Evolutionary conservation across 768 basidiomycete species (phyloP), one percentile per base, ranked within the genome.

Genomic region (Leccinum subgranulosum): DNA sequence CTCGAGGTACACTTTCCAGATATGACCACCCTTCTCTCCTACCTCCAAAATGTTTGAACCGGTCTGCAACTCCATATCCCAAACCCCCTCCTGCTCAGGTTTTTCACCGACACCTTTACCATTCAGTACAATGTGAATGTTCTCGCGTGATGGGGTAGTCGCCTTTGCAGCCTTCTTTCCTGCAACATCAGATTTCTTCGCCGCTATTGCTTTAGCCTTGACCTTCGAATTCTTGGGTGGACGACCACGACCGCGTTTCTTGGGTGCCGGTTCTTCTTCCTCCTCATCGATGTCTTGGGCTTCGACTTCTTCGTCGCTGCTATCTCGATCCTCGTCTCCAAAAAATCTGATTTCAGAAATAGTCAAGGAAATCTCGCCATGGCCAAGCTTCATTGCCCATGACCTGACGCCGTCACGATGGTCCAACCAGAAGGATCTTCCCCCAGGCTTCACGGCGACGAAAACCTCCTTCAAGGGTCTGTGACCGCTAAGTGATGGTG

Each of bases 1-100:
- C 62, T 85, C 82, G 45, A 85, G 72, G 67, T 87, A 87, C 23
- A 88, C 76, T 70, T 86, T 89, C 88, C 88, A 90, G 25, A 82
- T 69, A 62, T 84, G 69, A 10, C 87, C 87, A 33, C 82, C 85
- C 64, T 79, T 80, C 74, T 88, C 87, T 33, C 90, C 88, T 25
- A 93, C 73, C 69, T 92, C 91, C 28, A 93, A 69, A 17, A 84
- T 73, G 63, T 83, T 88, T 5, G 76, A 64, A 14, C 91, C 91
- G 4, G 75, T 67, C 1, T 81, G 76, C 17, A 90, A 71, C 17
- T 80, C 79, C 15, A 90, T 73, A 62, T 80, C 78, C 91, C 90
- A 92, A 53, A 79, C 72, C 1, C 81, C 81, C 47, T 75, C 70
- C 17, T 74, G 71, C 25, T 78, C 80, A 36, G 78, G 69, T 48